Base-by-base conservation (phyloP, 2,329 filamentous ascomycete species). In the Penicillium freii region DNA sequence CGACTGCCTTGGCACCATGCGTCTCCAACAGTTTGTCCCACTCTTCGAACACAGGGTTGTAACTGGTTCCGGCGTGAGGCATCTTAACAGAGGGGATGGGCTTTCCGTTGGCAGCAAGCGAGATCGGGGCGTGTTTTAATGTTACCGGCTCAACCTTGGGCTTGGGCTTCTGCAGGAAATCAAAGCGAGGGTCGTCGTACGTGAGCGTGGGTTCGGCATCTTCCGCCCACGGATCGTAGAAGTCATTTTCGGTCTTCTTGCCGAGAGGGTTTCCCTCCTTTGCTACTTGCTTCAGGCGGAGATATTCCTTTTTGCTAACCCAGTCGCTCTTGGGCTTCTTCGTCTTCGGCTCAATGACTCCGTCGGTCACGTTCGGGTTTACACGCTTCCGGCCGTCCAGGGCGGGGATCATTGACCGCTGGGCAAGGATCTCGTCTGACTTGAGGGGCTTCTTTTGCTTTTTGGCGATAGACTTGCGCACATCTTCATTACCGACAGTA, bases 11-110 rank as follows among this genome's bases (percentile, higher is more conserved):
- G 55, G 87, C 83, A 45, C 91, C 89, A 74, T 95, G 91, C 42
- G 84, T 81, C 21, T 84, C 82, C 44, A 96, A 78, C 17, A 93
- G 84, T 9, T 84, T 82, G 66, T 92, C 88, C 82, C 95, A 99
- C 62, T 96, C 92, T 62, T 86, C 83, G 66, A 95, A 95, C 6
- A 85, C 80, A 0, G 94, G 94, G 73, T 99, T 99, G 79, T 99
- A 99, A 67, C 91, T 96, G 74, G 88, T 91, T 58, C 91, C 92
- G 17, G 88, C 91, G 7, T 86, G 83, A 1, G 94, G 94, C 69
- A 87, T 89, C 60, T 83, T 81, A 0, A 99, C 89, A 3, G 92
- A 87, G 1, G 91, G 89, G 9, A 96, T 80, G 0, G 83, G 75
- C 73, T 93, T 96, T 38, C 92, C 92, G 69, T 82, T 91, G 43